Conservation (phyloP, 83 land plant genomes). For the Larix sibirica region DNA sequence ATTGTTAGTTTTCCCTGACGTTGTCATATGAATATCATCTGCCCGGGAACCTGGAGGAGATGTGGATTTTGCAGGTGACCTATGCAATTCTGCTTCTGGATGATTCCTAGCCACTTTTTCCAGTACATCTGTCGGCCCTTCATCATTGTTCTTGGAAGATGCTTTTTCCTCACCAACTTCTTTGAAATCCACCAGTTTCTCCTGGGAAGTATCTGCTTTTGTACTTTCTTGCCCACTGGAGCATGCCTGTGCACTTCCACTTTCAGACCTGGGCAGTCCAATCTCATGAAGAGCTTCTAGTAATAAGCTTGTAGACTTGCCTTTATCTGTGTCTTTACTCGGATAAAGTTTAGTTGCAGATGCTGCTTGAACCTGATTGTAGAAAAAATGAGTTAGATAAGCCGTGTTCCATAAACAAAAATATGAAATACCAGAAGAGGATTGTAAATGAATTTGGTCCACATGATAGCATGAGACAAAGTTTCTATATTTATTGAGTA, state of each 20-base stretch:
- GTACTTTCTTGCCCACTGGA: not conserved
- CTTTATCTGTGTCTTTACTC: not conserved
- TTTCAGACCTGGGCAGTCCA: not conserved
- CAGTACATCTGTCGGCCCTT: not conserved
- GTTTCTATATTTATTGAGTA: too few relatives aligned
- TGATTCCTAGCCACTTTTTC: not conserved
- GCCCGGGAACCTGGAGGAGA: not conserved
- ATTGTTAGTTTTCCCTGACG: not conserved
- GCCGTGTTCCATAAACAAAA: not conserved
- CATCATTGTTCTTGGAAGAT: not conserved
- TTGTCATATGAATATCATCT: not conserved
- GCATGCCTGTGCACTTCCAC: too few relatives aligned
- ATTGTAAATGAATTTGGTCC: not conserved
- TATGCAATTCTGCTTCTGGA: slow-evolving; percentile 2
- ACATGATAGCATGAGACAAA: too few relatives aligned
- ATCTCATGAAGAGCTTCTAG: not conserved
- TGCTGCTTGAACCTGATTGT: slow-evolving; percentile 3
- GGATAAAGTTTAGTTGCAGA: not conserved
- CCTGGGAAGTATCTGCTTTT: not conserved
- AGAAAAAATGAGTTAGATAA: not conserved
- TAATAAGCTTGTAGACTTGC: not conserved
- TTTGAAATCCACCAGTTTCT: not conserved
- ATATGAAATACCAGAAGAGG: not conserved
- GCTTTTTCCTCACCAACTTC: not conserved
- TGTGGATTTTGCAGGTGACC: not conserved